Evolutionary conservation across 352 stramenopile genomes (phyloP), one percentile per base, ranked within the genome.

Genomic region (Pythium phragmiticola): DNA sequence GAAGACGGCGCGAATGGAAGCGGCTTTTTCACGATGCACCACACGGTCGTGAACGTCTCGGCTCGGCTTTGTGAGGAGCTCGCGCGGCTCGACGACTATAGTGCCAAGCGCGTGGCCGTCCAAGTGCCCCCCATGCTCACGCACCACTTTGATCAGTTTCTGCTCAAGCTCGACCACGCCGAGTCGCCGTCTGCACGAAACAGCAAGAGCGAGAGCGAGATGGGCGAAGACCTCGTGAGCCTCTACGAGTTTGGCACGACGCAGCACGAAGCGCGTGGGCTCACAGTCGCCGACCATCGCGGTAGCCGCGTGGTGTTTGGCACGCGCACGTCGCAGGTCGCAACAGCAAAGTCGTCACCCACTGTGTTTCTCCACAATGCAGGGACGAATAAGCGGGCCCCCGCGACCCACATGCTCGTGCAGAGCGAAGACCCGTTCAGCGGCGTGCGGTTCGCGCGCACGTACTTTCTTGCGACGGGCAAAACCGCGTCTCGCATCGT

Each of bases 171-270:
- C 7, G 82, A 93, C 49, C 77, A 89, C 43, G 72, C 79, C 13
- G 80, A 88, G 49, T 73, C 77, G 5, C 66, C 80, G 0, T 66
- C 80, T 16, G 65, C 21, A 1, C 80, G 84, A 12, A 61, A 58
- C 11, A 47, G 63, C 7, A 80, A 76, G 55, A 74, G 77, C 1
- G 84, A 93, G 63, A 66, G 26, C 19, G 84, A 90, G 23, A 53
- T 89, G 13, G 80, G 66, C 1, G 84, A 93, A 36, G 79, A 93
- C 49, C 37, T 93, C 9, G 39, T 90, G 30, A 91, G 79, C 41
- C 88, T 90, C 45, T 93, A 89, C 48, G 84, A 91, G 55, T 93
- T 93, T 64, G 84, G 84, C 9, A 89, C 82, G 43, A 89, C 86
- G 61, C 82, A 90, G 34, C 76, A 82, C 60, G 68, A 76, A 0